Percentiles rank a stretch among this genome's conserved stretches.
These are phyloP conservation scores for Apiospora pterosperma DNA, from an alignment of 2,329 filamentous ascomycete genomes.

Conservation along the genomic window DNA sequence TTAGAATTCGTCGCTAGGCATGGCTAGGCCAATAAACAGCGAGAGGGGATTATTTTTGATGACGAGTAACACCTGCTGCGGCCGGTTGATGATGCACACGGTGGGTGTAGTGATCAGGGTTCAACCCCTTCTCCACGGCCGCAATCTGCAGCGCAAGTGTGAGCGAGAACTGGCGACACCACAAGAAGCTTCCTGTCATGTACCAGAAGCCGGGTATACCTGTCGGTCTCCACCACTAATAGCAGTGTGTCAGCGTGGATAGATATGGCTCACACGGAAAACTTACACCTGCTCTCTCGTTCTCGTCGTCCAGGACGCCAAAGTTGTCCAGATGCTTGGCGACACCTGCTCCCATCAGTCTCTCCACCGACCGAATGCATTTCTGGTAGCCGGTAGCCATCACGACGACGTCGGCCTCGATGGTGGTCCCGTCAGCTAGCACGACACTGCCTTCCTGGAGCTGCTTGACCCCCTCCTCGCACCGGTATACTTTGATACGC, in stretches of 20 bases:
- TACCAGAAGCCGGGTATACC: slow-evolving; percentile 36
- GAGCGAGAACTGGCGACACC: slow-evolving; percentile 31
- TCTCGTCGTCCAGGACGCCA: slow-evolving; percentile 27
- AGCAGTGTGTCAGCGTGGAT: slow-evolving; percentile 23
- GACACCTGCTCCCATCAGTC: slow-evolving; percentile 33
- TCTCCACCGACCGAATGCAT: slow-evolving; percentile 30
- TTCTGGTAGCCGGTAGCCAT: slow-evolving; percentile 40
- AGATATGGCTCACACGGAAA: slow-evolving; percentile 9
- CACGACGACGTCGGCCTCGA: slow-evolving; percentile 39
- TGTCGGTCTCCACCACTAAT: slow-evolving; percentile 34
- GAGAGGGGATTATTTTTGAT: too few species aligned
- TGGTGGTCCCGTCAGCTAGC: slow-evolving; percentile 28
- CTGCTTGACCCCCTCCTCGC: slow-evolving; percentile 26
- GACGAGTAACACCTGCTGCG: too few species aligned
- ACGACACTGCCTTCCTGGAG: slow-evolving; percentile 17
- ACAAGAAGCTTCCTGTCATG: slow-evolving; percentile 33
- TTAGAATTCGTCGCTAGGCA: too few species aligned
- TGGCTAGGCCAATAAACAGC: too few species aligned
- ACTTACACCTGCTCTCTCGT: too few species aligned
- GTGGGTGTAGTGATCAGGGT: neutral
- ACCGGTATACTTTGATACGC: slow-evolving; percentile 33
- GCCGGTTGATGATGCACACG: too few species aligned
- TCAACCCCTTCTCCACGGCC: slow-evolving; percentile 24
- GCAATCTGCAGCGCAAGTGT: slow-evolving; percentile 38
- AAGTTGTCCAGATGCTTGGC: slow-evolving; percentile 29